These are phyloP conservation scores for Fonsecaea pugnacius DNA, from an alignment of 2,329 filamentous ascomycete genomes.

Conservation along the genomic window DNA sequence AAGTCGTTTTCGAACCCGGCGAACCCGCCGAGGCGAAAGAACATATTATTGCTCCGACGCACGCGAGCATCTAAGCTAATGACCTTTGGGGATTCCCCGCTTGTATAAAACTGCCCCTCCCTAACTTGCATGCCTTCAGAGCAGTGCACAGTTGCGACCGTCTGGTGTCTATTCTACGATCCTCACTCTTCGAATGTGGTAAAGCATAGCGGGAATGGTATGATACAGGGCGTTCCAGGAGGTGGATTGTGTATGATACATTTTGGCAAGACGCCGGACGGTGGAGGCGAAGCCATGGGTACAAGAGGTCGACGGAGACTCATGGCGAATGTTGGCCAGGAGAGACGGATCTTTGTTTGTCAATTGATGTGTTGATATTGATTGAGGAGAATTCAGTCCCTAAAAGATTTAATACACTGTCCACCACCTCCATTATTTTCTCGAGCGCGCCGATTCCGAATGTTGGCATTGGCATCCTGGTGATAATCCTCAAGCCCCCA, in stretches of 20 bases:
- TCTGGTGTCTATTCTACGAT: constrained; percentile 25
- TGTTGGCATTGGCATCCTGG: neutral
- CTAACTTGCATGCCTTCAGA: constrained; percentile 5
- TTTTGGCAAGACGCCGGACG: constrained; percentile 4
- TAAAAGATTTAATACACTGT: neutral
- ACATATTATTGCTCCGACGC: constrained; percentile 14
- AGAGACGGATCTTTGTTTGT: constrained; percentile 2
- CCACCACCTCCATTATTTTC: neutral
- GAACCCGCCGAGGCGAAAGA: constrained; percentile 32
- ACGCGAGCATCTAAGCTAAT: constrained; percentile 16
- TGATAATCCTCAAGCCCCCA: neutral
- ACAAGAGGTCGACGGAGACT: neutral
- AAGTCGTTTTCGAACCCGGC: constrained; percentile 52
- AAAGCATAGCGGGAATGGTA: constrained; percentile 33
- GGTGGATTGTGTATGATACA: constrained; percentile 27
- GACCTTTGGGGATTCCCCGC: neutral
- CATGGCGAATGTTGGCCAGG: neutral
- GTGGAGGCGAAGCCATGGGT: neutral
- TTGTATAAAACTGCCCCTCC: constrained; percentile 29
- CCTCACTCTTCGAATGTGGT: constrained; percentile 32
- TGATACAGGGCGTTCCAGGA: constrained; percentile 25
- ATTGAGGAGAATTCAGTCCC: neutral
- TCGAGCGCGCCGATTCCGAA: neutral
- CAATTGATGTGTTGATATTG: constrained; percentile 1
- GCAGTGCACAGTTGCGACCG: constrained; percentile 19